These are phyloP conservation scores for Apiotrichum porosum DNA, from an alignment of 1,284 basidiomycete genomes.

Conservation along the genomic window DNA sequence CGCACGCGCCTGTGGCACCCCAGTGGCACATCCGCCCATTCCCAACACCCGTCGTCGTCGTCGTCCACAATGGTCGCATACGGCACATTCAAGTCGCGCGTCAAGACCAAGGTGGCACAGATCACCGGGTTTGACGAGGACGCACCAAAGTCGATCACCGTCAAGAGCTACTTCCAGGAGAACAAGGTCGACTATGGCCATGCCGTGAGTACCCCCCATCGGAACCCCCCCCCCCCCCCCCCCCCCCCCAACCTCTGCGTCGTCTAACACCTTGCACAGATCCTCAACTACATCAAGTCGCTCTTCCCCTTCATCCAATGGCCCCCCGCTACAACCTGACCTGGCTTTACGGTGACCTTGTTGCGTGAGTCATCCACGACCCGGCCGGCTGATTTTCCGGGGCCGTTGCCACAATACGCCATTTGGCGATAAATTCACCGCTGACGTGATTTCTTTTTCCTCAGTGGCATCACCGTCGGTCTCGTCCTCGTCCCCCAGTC, in stretches of 20 bases:
- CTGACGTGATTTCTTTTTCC: constrained; percentile 5
- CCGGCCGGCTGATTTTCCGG: too few relatives aligned
- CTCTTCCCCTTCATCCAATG: constrained; percentile 80
- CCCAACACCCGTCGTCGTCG: too few relatives aligned
- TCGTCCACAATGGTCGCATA: not conserved
- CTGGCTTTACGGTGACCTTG: constrained; percentile 62
- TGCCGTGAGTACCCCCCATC: constrained; percentile 19
- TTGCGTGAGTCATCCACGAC: constrained; percentile 54
- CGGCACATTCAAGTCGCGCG: not conserved
- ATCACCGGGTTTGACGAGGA: constrained; percentile 37
- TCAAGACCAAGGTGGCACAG: constrained; percentile 23
- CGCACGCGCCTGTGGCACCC: too few relatives aligned
- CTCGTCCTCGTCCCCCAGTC: constrained; percentile 82
- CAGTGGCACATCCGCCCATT: too few relatives aligned
- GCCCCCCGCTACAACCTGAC: constrained; percentile 69
- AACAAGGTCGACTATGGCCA: constrained; percentile 21
- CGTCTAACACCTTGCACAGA: constrained; percentile 45
- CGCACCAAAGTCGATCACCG: constrained; percentile 35
- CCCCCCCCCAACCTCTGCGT: not conserved
- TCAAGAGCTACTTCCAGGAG: constrained; percentile 25
- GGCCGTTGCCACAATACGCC: not conserved
- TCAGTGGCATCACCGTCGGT: constrained; percentile 72
- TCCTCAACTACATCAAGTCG: constrained; percentile 58
- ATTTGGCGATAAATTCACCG: not conserved
- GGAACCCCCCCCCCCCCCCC: not conserved